Conservation (phyloP, 306 rosid genomes). For the Spatholobus suberectus region DNA sequence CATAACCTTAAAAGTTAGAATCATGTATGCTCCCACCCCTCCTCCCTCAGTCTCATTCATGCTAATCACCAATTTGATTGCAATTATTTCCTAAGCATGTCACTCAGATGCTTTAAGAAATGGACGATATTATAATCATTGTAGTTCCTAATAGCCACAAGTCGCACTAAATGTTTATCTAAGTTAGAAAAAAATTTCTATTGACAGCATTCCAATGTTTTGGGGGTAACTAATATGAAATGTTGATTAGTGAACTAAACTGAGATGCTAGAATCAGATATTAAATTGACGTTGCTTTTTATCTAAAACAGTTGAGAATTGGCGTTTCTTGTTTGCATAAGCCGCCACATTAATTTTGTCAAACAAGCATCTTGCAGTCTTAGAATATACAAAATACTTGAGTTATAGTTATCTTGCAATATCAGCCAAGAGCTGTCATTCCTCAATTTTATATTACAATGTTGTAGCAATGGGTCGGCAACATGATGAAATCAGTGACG, state of each 20-base stretch:
- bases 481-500: slow-evolving; percentile 44
- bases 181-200: not conserved
- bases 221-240: slow-evolving; percentile 2
- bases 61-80: not conserved
- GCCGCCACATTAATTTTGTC: slow-evolving; percentile 28
- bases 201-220: slow-evolving; percentile 6
- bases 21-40: not conserved
- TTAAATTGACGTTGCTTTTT: slow-evolving; percentile 33
- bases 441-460: slow-evolving; percentile 36
- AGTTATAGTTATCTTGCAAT: slow-evolving; percentile 48
- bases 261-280: slow-evolving; percentile 34
- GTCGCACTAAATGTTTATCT: not conserved
- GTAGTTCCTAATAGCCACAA: not conserved
- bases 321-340: slow-evolving; percentile 38
- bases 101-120: not conserved
- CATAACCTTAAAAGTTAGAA: not conserved
- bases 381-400: slow-evolving; percentile 9
- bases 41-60: not conserved
- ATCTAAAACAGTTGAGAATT: slow-evolving; percentile 29
- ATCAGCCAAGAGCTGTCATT: slow-evolving; percentile 50
- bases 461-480: slow-evolving; percentile 9
- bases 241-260: slow-evolving; percentile 9
- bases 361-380: slow-evolving; percentile 28
- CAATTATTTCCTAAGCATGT: not conserved
- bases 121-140: not conserved